These are phyloP conservation scores for Colletotrichum falcatum DNA, from an alignment of 2,329 filamentous ascomycete genomes.

Conservation along the genomic window DNA sequence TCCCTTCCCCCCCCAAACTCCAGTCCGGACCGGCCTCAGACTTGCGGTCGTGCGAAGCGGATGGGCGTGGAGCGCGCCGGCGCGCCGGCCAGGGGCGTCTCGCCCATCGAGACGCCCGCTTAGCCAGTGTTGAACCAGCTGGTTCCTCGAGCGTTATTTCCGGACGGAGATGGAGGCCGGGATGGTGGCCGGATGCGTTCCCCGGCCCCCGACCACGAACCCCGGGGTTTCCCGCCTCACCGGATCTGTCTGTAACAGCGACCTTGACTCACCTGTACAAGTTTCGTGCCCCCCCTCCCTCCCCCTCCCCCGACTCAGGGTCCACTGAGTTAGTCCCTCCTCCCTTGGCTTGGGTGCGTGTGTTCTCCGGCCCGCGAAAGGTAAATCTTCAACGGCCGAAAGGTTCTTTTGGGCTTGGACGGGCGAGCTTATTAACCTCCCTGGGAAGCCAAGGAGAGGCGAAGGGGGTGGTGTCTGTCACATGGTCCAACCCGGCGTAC, in stretches of 20 bases:
- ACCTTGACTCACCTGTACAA: neutral
- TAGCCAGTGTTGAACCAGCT: neutral
- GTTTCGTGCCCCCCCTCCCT: slow-evolving; percentile 2
- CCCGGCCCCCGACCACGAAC: slow-evolving; percentile 25
- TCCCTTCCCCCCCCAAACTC: neutral
- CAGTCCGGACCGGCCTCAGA: neutral
- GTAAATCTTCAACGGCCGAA: slow-evolving; percentile 21
- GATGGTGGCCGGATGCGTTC: slow-evolving; percentile 13
- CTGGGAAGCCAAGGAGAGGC: slow-evolving; percentile 23
- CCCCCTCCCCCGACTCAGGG: slow-evolving; percentile 10
- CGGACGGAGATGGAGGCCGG: neutral
- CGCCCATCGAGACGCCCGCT: neutral
- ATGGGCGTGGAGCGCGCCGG: neutral
- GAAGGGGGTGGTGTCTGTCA: neutral
- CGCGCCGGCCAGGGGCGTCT: neutral
- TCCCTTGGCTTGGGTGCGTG: neutral
- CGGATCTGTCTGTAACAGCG: neutral
- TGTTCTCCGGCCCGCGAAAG: slow-evolving; percentile 22
- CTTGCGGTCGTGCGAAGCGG: neutral
- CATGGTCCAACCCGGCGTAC: neutral
- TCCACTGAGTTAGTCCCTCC: neutral
- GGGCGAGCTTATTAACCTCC: slow-evolving; percentile 5
- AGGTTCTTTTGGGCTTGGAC: slow-evolving; percentile 13
- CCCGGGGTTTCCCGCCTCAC: slow-evolving; percentile 1
- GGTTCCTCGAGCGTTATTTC: neutral